Evolutionary conservation across 768 basidiomycete genomes (phyloP).

Genomic region (Gymnopilus dilepis): DNA sequence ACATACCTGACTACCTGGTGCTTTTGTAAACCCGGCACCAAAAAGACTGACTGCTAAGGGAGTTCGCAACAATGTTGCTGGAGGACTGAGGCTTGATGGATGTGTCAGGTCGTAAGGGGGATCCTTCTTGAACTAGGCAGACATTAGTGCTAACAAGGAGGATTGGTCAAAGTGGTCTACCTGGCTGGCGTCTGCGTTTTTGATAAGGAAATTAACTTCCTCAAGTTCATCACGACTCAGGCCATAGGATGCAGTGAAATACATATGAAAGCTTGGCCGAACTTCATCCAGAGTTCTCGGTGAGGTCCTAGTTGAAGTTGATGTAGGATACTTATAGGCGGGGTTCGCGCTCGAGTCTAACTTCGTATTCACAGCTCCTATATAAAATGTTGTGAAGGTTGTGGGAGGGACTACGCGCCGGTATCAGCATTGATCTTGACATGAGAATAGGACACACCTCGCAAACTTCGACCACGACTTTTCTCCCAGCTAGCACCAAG

Average conservation of each 20-base stretch:
- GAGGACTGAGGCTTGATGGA: constrained; percentile 51
- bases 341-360: constrained; percentile 26
- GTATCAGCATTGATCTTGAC: not conserved
- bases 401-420: constrained; percentile 62
- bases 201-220: constrained; percentile 71
- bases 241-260: constrained; percentile 83
- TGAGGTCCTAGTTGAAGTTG: not conserved
- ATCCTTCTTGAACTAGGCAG: constrained; percentile 21
- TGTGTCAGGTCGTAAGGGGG: constrained; percentile 65
- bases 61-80: constrained; percentile 58
- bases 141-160: not conserved
- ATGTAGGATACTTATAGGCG: not conserved
- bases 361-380: constrained; percentile 67
- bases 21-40: constrained; percentile 85
- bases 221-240: constrained; percentile 70
- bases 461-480: constrained; percentile 73
- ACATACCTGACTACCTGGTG: constrained; percentile 59
- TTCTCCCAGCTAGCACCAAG: constrained; percentile 84
- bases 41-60: constrained; percentile 77
- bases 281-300: not conserved
- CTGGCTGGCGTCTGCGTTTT: constrained; percentile 39
- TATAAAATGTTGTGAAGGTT: constrained; percentile 79
- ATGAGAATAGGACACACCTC: constrained; percentile 54
- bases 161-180: not conserved
- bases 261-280: constrained; percentile 67